Percentiles rank a stretch among this genome's conserved stretches.
These are phyloP conservation scores for Saccharomycopsis fibuligera DNA, from an alignment of 805 yeast genomes.

Conservation along the genomic window DNA sequence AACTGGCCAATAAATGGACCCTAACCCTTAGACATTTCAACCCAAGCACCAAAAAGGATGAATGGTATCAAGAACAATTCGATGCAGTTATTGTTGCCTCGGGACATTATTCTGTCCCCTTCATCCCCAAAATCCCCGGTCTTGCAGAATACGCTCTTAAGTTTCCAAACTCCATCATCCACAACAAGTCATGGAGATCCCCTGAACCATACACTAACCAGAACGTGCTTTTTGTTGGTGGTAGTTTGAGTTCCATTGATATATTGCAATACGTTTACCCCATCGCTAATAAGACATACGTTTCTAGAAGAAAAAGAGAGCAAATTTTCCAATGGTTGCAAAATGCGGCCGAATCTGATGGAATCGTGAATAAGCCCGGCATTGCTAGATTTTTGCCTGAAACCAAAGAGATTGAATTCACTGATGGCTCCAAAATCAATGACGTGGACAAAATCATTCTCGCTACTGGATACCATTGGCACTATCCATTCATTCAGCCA, in stretches of 20 bases:
- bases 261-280: slow-evolving; percentile 35
- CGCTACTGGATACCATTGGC: slow-evolving; percentile 41
- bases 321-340: slow-evolving; percentile 22
- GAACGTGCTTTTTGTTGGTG: slow-evolving; percentile 39
- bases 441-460: slow-evolving; percentile 35
- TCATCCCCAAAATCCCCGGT: slow-evolving; percentile 45
- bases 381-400: slow-evolving; percentile 17
- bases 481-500: slow-evolving; percentile 33
- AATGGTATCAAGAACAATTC: slow-evolving; percentile 41
- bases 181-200: slow-evolving; percentile 33
- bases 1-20: slow-evolving; percentile 33
- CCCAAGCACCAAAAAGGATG: slow-evolving; percentile 15
- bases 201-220: slow-evolving; percentile 32
- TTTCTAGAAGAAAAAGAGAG: slow-evolving; percentile 19
- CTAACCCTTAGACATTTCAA: slow-evolving; percentile 25
- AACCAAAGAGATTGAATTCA: slow-evolving; percentile 20
- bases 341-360: slow-evolving; percentile 19
- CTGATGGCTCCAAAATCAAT: slow-evolving; percentile 25
- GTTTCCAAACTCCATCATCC: slow-evolving; percentile 34
- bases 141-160: slow-evolving; percentile 34
- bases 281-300: slow-evolving; percentile 14
- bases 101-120: slow-evolving; percentile 56
- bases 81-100: slow-evolving; percentile 54
- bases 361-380: slow-evolving; percentile 19
- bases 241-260: slow-evolving; percentile 37